phyloP scores from a whole-genome alignment of 352 stramenopile genomes.

The Phytophthora parvispora region DNA sequence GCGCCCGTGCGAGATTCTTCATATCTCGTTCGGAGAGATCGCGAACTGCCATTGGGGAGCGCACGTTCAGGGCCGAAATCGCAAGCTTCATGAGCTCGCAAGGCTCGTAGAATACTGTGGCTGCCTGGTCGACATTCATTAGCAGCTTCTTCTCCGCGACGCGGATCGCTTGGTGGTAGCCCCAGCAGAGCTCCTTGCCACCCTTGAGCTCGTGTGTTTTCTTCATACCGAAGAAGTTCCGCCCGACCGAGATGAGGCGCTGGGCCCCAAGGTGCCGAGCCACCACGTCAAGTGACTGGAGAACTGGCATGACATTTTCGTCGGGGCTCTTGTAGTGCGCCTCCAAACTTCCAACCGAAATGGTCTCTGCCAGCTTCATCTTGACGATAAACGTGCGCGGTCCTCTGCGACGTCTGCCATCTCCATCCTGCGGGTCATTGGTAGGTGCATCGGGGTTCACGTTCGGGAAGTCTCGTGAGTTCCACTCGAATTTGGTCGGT shows the following conservation, averaged over 20 bases:
- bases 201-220: slow-evolving; percentile 62
- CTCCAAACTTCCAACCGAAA: slow-evolving; percentile 47
- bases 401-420: slow-evolving; percentile 19
- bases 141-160: slow-evolving; percentile 60
- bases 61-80: slow-evolving; percentile 41
- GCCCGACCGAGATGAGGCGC: slow-evolving; percentile 62
- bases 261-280: slow-evolving; percentile 63
- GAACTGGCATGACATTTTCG: slow-evolving; percentile 64
- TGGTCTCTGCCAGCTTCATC: slow-evolving; percentile 66
- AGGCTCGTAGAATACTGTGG: slow-evolving; percentile 71
- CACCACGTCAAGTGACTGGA: slow-evolving; percentile 77
- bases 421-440: background rate
- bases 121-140: slow-evolving; percentile 77
- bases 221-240: slow-evolving; percentile 79
- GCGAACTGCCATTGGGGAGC: slow-evolving; percentile 34
- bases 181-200: slow-evolving; percentile 76
- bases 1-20: slow-evolving; percentile 33
- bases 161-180: slow-evolving; percentile 78
- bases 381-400: slow-evolving; percentile 68
- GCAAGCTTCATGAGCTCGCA: slow-evolving; percentile 63
- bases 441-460: slow-evolving; percentile 54
- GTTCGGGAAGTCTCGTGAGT: slow-evolving; percentile 48
- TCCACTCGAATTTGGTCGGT: slow-evolving; percentile 52
- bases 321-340: slow-evolving; percentile 56
- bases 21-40: slow-evolving; percentile 46